Conservation (phyloP, 2,329 filamentous ascomycete species). For the Fusarium fujikuroi region DNA sequence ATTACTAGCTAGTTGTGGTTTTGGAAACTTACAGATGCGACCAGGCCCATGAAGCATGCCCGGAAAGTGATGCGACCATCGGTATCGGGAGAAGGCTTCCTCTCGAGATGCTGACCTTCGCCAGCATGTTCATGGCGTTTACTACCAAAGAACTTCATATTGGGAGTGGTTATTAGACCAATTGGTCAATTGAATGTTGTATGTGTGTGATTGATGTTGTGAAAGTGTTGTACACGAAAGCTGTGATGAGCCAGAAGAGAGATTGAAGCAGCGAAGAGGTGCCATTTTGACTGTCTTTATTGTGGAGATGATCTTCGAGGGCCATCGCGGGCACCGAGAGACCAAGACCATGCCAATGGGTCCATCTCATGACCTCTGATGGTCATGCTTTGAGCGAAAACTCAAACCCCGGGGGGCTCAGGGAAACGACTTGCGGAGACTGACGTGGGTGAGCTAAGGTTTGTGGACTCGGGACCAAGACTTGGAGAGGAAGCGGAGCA, state of each 20-base stretch:
- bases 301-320: conserved; percentile 32
- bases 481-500: conserved; percentile 29
- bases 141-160: conserved; percentile 35
- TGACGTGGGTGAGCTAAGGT: conserved; percentile 31
- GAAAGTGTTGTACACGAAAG: conserved; percentile 9
- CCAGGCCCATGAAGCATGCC: conserved; percentile 60
- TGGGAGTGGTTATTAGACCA: neutral
- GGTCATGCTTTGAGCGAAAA: conserved; percentile 33
- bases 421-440: conserved; percentile 31
- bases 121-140: conserved; percentile 35
- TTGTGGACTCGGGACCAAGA: neutral
- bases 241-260: conserved; percentile 1
- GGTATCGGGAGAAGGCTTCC: conserved; percentile 9
- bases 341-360: conserved; percentile 15
- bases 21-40: conserved; percentile 53
- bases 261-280: conserved; percentile 24
- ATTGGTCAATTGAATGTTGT: conserved; percentile 11
- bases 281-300: conserved; percentile 34
- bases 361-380: conserved; percentile 35
- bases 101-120: conserved; percentile 38
- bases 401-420: conserved; percentile 27
- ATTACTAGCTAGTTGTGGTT: neutral
- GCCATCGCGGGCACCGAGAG: conserved; percentile 30
- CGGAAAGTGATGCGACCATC: conserved; percentile 52
- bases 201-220: conserved; percentile 11